Base-by-base conservation (phyloP, 805 yeast genomes). In the Scheffersomyces ergatensis region DNA sequence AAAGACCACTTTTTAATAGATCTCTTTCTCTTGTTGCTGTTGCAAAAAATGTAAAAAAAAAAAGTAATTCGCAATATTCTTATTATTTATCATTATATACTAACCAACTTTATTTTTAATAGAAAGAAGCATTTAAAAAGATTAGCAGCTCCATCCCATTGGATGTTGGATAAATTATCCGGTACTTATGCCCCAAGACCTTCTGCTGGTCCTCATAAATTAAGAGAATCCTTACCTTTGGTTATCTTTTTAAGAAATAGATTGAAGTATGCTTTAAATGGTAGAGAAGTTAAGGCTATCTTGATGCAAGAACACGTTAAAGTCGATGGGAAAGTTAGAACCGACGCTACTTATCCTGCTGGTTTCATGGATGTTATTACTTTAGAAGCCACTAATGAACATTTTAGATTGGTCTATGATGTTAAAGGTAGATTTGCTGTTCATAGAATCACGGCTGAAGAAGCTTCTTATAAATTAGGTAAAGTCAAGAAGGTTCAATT, bases 81-180 rank as follows among this genome's bases (percentile, higher is more conserved):
- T n/a, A n/a, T n/a, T n/a, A n/a, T n/a, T n/a, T n/a, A n/a, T n/a
- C n/a, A n/a, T n/a, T n/a, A n/a, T 21, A 9, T 21, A 21, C 24
- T 21, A 50, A 63, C 69, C 62, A 62, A 63, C 67, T 38, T 30
- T 31, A 21, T 7, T 26, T 19, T 27, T 37, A 3, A 15, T 70
- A 86, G 90, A 85, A 89, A 89, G 90, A 90, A 92, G 84, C 97
- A 92, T 76, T 85, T 90, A 75, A 90, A 92, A 85, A 89, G 98
- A 85, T 85, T 92, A 78, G 97, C 98, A 75, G 99, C 99, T 75
- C 99, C 99, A 83, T 85, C 90, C 82, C 99, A 93, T 85, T 93
- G 99, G 99, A 87, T 93, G 95, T 88, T 93, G 81, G 99, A 95
- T 95, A 93, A 93, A 81, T 82, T 93, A 80, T 87, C 97, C 70